Conservation (phyloP, 148 eudicot genomes). For the Polygonum maritimum region DNA sequence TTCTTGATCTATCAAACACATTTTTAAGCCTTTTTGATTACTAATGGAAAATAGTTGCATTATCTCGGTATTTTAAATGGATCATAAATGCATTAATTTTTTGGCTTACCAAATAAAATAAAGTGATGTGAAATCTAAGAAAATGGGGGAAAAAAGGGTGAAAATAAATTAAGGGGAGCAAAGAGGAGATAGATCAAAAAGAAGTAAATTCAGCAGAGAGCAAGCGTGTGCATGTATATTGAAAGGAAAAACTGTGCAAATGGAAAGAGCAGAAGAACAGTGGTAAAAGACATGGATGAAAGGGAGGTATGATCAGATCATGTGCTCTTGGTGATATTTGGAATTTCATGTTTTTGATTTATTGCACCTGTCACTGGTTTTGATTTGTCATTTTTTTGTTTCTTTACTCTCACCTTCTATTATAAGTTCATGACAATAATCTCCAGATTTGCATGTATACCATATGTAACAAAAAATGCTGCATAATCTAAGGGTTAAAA, state of each 20-base stretch:
- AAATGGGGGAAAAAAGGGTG: background rate
- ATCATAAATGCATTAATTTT: too few species aligned
- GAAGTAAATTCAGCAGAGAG: background rate
- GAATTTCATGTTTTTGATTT: background rate
- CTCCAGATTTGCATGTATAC: too few species aligned
- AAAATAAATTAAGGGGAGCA: background rate
- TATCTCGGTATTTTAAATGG: too few species aligned
- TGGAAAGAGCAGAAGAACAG: slow-evolving; percentile 3
- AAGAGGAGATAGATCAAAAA: background rate
- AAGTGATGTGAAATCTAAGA: background rate
- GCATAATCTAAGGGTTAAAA: too few species aligned
- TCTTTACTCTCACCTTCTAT: background rate
- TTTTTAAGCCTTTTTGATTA: too few species aligned
- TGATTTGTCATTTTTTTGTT: background rate
- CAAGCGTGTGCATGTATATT: background rate
- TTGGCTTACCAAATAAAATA: too few species aligned
- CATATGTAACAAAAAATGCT: too few species aligned
- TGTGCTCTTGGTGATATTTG: background rate
- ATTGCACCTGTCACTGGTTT: background rate
- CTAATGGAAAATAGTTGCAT: too few species aligned
- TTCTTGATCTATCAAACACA: too few species aligned
- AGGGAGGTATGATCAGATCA: background rate
- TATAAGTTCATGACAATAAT: background rate
- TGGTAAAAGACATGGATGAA: background rate
- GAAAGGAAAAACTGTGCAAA: background rate